Evolutionary conservation across 2,329 filamentous ascomycete species (phyloP).

Genomic region (Cercospora sp.): DNA sequence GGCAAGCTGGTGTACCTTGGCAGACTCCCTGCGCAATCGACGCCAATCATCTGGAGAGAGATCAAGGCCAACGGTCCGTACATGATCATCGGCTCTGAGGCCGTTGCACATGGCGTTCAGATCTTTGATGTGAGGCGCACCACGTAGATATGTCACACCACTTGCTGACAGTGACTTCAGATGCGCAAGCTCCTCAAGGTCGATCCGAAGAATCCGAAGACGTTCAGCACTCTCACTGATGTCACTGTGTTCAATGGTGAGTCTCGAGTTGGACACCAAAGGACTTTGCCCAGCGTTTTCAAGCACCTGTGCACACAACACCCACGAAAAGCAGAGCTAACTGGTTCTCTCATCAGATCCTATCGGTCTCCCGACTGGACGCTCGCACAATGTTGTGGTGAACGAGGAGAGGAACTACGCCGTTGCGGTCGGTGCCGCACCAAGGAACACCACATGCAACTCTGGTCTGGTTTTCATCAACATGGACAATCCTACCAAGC

Average conservation of each 20-base stretch:
- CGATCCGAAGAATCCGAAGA: conserved; percentile 45
- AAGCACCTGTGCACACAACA: background rate
- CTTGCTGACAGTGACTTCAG: conserved; percentile 58
- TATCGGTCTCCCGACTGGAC: conserved; percentile 20
- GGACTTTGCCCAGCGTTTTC: background rate
- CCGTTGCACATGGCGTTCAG: conserved; percentile 58
- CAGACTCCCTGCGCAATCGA: conserved; percentile 53
- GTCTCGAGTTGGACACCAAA: background rate
- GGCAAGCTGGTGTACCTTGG: conserved; percentile 57
- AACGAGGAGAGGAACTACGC: conserved; percentile 53
- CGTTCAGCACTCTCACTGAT: conserved; percentile 43
- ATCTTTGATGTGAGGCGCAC: conserved; percentile 54
- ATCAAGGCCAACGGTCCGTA: conserved; percentile 50
- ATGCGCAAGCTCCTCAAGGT: conserved; percentile 52
- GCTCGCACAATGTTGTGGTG: conserved; percentile 56
- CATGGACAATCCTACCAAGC: conserved; percentile 54
- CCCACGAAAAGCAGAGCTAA: background rate
- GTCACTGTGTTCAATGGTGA: conserved; percentile 24
- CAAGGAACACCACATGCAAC: conserved; percentile 47
- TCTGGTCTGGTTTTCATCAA: conserved; percentile 58
- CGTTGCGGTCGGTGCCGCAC: conserved; percentile 46
- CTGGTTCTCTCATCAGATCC: background rate
- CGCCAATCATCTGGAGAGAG: conserved; percentile 55
- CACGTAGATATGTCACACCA: conserved; percentile 34
- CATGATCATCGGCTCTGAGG: conserved; percentile 50